phyloP scores from a whole-genome alignment of 2,329 filamentous ascomycete species.

The Diaporthe helianthi region DNA sequence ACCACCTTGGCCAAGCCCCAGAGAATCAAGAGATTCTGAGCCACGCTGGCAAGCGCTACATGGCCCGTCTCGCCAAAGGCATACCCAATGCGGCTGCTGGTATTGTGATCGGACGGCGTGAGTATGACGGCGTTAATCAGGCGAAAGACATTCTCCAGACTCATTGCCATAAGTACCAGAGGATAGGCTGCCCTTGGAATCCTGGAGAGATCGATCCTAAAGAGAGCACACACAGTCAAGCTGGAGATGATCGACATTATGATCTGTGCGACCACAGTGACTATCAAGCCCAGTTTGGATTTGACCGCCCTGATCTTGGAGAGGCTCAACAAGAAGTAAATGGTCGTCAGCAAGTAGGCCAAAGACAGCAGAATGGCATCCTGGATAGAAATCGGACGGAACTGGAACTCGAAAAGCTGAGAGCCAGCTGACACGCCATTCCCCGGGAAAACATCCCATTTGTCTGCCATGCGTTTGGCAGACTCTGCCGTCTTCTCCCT shows the following conservation, averaged over 20 bases:
- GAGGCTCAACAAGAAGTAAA: slow-evolving; percentile 72
- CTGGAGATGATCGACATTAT: slow-evolving; percentile 77
- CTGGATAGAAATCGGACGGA: slow-evolving; percentile 72
- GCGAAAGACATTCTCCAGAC: slow-evolving; percentile 79
- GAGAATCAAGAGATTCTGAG: slow-evolving; percentile 73
- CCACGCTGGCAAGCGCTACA: slow-evolving; percentile 70
- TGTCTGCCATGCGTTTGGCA: slow-evolving; percentile 53
- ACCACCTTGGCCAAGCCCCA: slow-evolving; percentile 71
- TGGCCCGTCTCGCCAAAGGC: slow-evolving; percentile 78
- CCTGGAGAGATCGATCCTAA: slow-evolving; percentile 76
- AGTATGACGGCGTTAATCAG: slow-evolving; percentile 79
- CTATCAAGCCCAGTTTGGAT: slow-evolving; percentile 74
- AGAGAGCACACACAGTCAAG: slow-evolving; percentile 78
- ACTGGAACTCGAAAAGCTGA: slow-evolving; percentile 79
- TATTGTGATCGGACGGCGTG: slow-evolving; percentile 72
- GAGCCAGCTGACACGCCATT: slow-evolving; percentile 61
- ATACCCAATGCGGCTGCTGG: slow-evolving; percentile 72
- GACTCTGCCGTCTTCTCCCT: slow-evolving; percentile 63
- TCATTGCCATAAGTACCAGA: slow-evolving; percentile 77
- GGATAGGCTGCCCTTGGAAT: slow-evolving; percentile 79
- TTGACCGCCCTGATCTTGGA: slow-evolving; percentile 77
- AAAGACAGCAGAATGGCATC: slow-evolving; percentile 70
- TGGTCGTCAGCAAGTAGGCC: slow-evolving; percentile 68
- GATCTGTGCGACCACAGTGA: slow-evolving; percentile 75
- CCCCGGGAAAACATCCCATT: slow-evolving; percentile 71